Percentiles rank a stretch among this genome's conserved stretches.
Evolutionary conservation across 352 stramenopile genomes (phyloP).

Genomic region (Phytophthora sansomeana): DNA sequence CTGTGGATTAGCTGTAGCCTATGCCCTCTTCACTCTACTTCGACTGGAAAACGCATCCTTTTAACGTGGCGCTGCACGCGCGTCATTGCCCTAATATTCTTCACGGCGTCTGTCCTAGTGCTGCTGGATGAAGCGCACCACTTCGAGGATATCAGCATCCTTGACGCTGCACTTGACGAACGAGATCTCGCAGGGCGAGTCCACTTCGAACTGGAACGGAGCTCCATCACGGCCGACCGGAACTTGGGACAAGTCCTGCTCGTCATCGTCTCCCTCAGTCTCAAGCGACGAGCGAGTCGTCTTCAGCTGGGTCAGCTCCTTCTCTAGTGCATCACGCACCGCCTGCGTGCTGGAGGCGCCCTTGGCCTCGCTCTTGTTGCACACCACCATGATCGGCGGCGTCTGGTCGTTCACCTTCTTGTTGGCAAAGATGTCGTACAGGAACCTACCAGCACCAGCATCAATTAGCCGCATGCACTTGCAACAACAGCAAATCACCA

Average conservation of each 20-base stretch:
- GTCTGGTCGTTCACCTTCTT: constrained; percentile 84
- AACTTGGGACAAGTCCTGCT: constrained; percentile 72
- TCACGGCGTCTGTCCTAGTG: constrained; percentile 41
- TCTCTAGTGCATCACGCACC: constrained; percentile 73
- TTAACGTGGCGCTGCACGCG: background rate
- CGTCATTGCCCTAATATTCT: constrained; percentile 22
- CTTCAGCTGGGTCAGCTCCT: constrained; percentile 89
- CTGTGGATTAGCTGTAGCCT: constrained; percentile 14
- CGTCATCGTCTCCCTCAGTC: constrained; percentile 80
- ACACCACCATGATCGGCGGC: constrained; percentile 77
- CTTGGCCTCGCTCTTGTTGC: constrained; percentile 83
- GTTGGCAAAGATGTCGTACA: constrained; percentile 90
- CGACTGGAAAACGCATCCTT: background rate
- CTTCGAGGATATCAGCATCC: constrained; percentile 61
- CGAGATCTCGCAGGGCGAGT: constrained; percentile 80
- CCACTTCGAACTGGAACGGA: constrained; percentile 82
- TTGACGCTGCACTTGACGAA: constrained; percentile 83
- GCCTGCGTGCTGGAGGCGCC: constrained; percentile 54
- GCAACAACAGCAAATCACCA: background rate
- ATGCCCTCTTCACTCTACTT: constrained; percentile 5
- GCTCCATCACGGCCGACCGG: constrained; percentile 80
- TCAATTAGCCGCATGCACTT: background rate
- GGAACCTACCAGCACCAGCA: constrained; percentile 46
- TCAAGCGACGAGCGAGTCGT: constrained; percentile 88
- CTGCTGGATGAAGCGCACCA: constrained; percentile 79